Evolutionary conservation across 2,329 filamentous ascomycete genomes (phyloP), one percentile per base, ranked within the genome.

Genomic region (Apiospora saccharicola): DNA sequence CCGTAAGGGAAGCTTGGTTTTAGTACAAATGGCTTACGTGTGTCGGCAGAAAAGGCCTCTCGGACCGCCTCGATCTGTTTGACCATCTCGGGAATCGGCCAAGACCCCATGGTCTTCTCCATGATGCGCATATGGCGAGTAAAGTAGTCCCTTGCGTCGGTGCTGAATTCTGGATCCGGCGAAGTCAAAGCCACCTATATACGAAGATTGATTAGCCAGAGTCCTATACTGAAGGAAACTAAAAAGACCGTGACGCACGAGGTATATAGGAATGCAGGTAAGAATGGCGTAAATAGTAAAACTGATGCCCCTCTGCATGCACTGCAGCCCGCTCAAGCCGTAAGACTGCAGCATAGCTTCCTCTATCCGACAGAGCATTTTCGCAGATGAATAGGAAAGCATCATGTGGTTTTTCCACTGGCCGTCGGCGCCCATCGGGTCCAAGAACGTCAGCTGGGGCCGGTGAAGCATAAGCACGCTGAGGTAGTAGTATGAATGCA

Each of bases 231-330:
- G 22, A 24, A 34, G 44, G 34, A 61, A 71, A 49, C n/a, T 67
- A 73, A 64, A 71, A 72, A 46, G 46, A 49, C 70, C 69, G 68
- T 53, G 41, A 89, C 94, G 82, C 87, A 98, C 96, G 83, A 98
- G 83, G 82, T 98, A 95, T 71, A 98, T 88, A 83, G 98, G 95
- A 34, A 96, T 95, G 84, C 95, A 98, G 0, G 94, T 96, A 67
- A 98, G 85, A 37, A 98, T 91, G 71, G 92, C 91, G 79, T 98
- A 98, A n/a, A 98, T 94, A 7, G 94, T 94, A 79, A 98, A 98
- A 82, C 95, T 98, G 80, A 97, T 95, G 51, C 96, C 96, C 76
- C 96, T 90, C 78, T 96, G 92, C 96, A 98, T 98, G 83, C 92
- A 97, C 77, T 96, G 88, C 22, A 98, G 86, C 0, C 95, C 96